Evolutionary conservation across 2,329 filamentous ascomycete species (phyloP).

Genomic region (Pseudomassariella vexata): DNA sequence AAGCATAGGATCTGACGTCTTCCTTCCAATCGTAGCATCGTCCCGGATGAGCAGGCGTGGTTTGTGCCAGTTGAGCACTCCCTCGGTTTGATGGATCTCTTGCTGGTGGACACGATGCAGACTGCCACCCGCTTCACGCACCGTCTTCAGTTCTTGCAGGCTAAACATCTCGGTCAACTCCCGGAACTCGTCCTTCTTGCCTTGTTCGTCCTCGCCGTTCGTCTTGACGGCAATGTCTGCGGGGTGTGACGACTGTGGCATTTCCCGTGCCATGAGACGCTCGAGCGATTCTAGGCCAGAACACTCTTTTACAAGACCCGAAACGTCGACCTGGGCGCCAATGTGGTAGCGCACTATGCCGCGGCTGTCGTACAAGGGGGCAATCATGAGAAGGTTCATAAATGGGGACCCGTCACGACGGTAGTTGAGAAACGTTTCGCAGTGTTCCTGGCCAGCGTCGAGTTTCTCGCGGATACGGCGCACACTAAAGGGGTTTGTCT

Average conservation of each 20-base stretch:
- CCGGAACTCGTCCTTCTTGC: slow-evolving; percentile 57
- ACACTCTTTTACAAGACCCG: slow-evolving; percentile 60
- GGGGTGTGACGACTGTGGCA: slow-evolving; percentile 1
- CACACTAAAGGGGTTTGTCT: slow-evolving; percentile 59
- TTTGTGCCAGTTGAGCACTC: slow-evolving; percentile 29
- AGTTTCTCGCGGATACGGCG: slow-evolving; percentile 57
- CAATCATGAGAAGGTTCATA: slow-evolving; percentile 72
- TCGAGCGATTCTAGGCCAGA: slow-evolving; percentile 59
- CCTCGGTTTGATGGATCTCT: slow-evolving; percentile 29
- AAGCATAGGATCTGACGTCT: slow-evolving; percentile 8
- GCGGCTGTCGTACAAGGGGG: slow-evolving; percentile 62
- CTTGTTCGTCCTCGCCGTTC: slow-evolving; percentile 15
- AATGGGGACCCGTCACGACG: slow-evolving; percentile 72
- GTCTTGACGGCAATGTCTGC: slow-evolving; percentile 10
- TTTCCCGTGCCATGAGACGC: slow-evolving; percentile 31
- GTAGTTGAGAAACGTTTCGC: slow-evolving; percentile 72
- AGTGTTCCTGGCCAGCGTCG: slow-evolving; percentile 60
- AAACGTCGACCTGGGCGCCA: slow-evolving; percentile 67
- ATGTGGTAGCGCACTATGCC: slow-evolving; percentile 63
- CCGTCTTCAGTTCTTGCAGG: slow-evolving; percentile 57
- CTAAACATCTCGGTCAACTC: slow-evolving; percentile 67
- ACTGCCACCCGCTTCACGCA: slow-evolving; percentile 56
- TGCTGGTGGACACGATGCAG: slow-evolving; percentile 50
- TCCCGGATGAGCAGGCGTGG: slow-evolving; percentile 35
- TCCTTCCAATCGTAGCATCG: slow-evolving; percentile 18